Evolutionary conservation across 2,329 filamentous ascomycete genomes (phyloP), one percentile per base, ranked within the genome.

Genomic region (Anisogramma anomala): DNA sequence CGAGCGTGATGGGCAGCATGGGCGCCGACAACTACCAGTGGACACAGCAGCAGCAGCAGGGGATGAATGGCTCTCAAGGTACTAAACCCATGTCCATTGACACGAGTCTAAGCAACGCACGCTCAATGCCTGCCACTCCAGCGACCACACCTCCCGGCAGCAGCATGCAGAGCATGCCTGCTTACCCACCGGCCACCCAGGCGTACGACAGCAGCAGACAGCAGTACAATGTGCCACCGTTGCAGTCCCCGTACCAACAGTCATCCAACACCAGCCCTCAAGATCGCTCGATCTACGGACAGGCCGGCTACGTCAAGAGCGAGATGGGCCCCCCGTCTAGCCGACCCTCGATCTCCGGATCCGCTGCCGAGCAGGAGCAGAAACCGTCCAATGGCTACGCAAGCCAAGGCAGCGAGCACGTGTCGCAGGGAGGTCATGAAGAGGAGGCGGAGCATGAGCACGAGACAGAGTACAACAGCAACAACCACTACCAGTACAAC

Each of bases 51-150:
- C 74, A 61, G 43, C 45, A 47, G 39, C 74, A 61, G 54, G 72
- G 72, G 48, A 80, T 84, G 69, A 71, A 65, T 47, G 71, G 72
- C 15, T 65, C 72, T 35, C 77, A 79, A 55, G 69, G 71, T 55
- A 66, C 70, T 51, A 84, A 85, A 62, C 72, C 82, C 37, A 72
- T 94, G 61, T 80, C 84, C 20, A 85, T 94, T 53, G 86, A 94
- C 53, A 86, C 83, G 19, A 73, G 77, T 45, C 65, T 91, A 53
- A 84, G 74, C 65, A 86, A 82, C 61, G 69, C 82, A 46, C 81
- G 85, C 53, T 93, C 85, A 48, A 85, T 94, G 71, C 87, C 86
- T 41, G 85, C 82, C 8, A 93, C 85, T n/a, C 86, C 86, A 46
- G 86, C 86, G 19, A 89, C 85, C 5, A 94, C 89, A 0, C 88